Percentiles rank a stretch among this genome's conserved stretches.
phyloP scores from a whole-genome alignment of 2,329 filamentous ascomycete genomes.

The Fusarium pseudoanthophilum region DNA sequence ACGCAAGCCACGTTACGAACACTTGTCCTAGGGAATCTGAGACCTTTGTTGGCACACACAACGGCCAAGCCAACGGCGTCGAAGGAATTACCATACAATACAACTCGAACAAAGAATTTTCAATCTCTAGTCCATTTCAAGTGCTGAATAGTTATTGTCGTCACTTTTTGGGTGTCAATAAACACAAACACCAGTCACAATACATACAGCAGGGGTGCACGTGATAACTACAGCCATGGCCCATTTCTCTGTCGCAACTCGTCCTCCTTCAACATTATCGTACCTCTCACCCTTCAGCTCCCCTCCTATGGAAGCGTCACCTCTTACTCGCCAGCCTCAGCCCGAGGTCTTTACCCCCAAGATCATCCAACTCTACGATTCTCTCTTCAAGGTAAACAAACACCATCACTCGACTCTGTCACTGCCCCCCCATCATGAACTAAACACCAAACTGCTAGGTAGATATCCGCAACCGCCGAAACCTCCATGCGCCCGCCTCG shows the following conservation, averaged over 20 bases:
- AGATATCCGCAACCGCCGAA: slow-evolving; percentile 33
- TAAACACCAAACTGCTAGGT: slow-evolving; percentile 41
- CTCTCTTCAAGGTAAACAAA: slow-evolving; percentile 74
- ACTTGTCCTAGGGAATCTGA: slow-evolving; percentile 19
- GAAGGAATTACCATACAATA: neutral
- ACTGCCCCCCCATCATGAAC: slow-evolving; percentile 11
- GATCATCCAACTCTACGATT: slow-evolving; percentile 88
- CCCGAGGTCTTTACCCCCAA: slow-evolving; percentile 95
- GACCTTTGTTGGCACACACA: neutral
- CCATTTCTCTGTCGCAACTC: slow-evolving; percentile 35
- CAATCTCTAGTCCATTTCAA: neutral
- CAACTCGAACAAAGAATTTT: neutral
- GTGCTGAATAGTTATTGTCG: slow-evolving; percentile 4
- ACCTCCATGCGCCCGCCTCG: slow-evolving; percentile 35
- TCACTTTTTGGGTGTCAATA: slow-evolving; percentile 5
- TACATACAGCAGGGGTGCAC: slow-evolving; percentile 16
- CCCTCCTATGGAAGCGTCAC: slow-evolving; percentile 82
- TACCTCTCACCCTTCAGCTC: slow-evolving; percentile 18
- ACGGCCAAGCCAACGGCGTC: neutral
- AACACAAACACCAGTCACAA: slow-evolving; percentile 2
- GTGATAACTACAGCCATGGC: slow-evolving; percentile 21
- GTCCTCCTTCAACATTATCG: slow-evolving; percentile 24
- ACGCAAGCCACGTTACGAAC: slow-evolving; percentile 28
- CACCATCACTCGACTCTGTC: neutral
- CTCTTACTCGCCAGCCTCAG: slow-evolving; percentile 89